Evolutionary conservation across 169 alveolate species (phyloP), one percentile per base, ranked within the genome.

Genomic region (Plasmodium relictum): DNA sequence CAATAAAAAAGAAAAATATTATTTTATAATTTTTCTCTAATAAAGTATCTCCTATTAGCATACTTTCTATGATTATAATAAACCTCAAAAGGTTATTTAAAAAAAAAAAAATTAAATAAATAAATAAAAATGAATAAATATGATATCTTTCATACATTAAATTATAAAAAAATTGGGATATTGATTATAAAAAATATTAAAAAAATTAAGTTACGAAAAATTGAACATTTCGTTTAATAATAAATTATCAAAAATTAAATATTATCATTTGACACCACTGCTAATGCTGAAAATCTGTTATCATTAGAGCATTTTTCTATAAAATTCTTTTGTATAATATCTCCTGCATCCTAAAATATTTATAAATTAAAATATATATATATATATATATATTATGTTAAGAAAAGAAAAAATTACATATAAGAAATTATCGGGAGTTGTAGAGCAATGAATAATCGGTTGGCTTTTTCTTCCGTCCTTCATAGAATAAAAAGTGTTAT

Each of bases 261-360:
- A 20, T 8, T 22, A 24, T 58, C 48, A 44, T 39, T 74, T 41
- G 88, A 26, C 4, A 74, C 73, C 4, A 74, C 56, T 58, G 88
- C 88, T 42, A 74, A 24, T 44, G 88, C 88, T 18, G 88, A 74
- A 74, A 74, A 74, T 41, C 88, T 74, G 62, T 59, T 39, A 54
- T 62, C 72, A 18, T 42, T 73, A 58, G 41, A 3, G 16, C 73
- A 74, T 9, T 74, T 74, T 14, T 58, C 73, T 59, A 74, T 74
- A 48, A 74, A 74, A 31, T 59, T 59, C 14, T 74, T 45, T 61
- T 74, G 50, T 41, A 74, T 74, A 16, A 74, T 24, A 39, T 61
- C 59, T 41, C 73, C 88, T 12, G 88, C 54, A 66, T 74, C 88
- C 88, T 74, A 66, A 61, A 16, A 16, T 74, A 26, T 41, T n/a